Conservation (phyloP, 2,329 filamentous ascomycete genomes). For the Phialemonium atrogriseum region DNA sequence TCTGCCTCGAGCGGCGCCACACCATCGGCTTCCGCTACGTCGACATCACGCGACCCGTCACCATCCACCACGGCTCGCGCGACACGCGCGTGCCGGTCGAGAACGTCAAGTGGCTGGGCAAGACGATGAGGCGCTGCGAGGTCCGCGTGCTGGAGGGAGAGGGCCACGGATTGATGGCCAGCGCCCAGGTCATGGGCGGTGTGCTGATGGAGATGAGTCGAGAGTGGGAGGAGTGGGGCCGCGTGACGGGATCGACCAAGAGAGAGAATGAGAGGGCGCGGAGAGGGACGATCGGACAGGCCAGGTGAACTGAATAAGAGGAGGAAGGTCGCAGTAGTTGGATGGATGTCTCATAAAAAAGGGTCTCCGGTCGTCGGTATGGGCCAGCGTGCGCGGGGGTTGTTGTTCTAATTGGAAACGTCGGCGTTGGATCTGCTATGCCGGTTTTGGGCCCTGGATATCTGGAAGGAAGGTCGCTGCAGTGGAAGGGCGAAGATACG, state of each 20-base stretch:
- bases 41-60: constrained; percentile 82
- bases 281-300: constrained; percentile 1
- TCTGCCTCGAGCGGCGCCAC: constrained; percentile 85
- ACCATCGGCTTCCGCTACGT: constrained; percentile 95
- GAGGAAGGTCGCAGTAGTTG: background rate
- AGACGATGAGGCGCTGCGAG: constrained; percentile 88
- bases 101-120: constrained; percentile 90
- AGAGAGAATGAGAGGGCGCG: background rate
- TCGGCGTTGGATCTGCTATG: too few species aligned
- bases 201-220: constrained; percentile 91
- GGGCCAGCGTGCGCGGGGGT: too few species aligned
- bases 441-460: too few species aligned
- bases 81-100: constrained; percentile 90
- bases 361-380: too few species aligned
- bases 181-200: constrained; percentile 82
- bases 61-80: constrained; percentile 88
- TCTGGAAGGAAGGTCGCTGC: too few species aligned
- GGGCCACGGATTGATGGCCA: constrained; percentile 93
- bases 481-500: too few species aligned
- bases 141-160: constrained; percentile 85
- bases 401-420: too few species aligned
- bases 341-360: background rate
- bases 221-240: constrained; percentile 87
- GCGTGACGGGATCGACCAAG: constrained; percentile 35
- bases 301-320: background rate